Percentiles rank a stretch among this genome's conserved stretches.
Conservation (phyloP, 805 yeast species). For the Isabelozyma gotoi region DNA sequence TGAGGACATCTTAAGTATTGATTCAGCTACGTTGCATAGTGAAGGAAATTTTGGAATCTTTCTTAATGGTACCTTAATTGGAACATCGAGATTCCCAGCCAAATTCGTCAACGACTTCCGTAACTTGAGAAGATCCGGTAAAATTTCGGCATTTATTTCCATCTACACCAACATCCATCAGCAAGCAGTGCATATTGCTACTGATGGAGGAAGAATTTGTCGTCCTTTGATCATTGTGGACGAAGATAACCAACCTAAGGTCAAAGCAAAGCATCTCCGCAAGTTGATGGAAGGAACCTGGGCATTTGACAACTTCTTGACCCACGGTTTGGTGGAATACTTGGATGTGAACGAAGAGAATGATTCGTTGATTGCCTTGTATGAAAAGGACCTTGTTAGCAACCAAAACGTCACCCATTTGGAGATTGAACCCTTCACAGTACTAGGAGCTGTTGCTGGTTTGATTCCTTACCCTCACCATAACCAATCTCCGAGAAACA, state of each 20-base stretch:
- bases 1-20: constrained; percentile 78
- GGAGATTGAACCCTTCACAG: constrained; percentile 94
- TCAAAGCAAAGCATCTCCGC: constrained; percentile 66
- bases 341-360: constrained; percentile 97
- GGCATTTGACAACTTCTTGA: constrained; percentile 89
- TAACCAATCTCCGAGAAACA: constrained; percentile 89
- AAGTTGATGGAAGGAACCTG: constrained; percentile 65
- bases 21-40: constrained; percentile 78
- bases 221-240: constrained; percentile 87
- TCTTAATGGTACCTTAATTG: constrained; percentile 91
- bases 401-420: constrained; percentile 69
- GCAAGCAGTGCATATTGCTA: constrained; percentile 92
- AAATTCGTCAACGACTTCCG: constrained; percentile 80
- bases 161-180: constrained; percentile 89
- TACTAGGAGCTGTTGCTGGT: constrained; percentile 91
- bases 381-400: constrained; percentile 58
- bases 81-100: constrained; percentile 85
- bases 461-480: constrained; percentile 91
- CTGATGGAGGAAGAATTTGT: constrained; percentile 98
- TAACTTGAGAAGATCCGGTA: constrained; percentile 76
- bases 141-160: constrained; percentile 85
- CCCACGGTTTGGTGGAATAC: constrained; percentile 87
- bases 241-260: constrained; percentile 66
- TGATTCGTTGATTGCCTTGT: constrained; percentile 87
- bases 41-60: constrained; percentile 81